These are phyloP conservation scores for Magnusiomyces tetraspermus DNA, from an alignment of 1,139 yeast genomes.

Conservation along the genomic window DNA sequence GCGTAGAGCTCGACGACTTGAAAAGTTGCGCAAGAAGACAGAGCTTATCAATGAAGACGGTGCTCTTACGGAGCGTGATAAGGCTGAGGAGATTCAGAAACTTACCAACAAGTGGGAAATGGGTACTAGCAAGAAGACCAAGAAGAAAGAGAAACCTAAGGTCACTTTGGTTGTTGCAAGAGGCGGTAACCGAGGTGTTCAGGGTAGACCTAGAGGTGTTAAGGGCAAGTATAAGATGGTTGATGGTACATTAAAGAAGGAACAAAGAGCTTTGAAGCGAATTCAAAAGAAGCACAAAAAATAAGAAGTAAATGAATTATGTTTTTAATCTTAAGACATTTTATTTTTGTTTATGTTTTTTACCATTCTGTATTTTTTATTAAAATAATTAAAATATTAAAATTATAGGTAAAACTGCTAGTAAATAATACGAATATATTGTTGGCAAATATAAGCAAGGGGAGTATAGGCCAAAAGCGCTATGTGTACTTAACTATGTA, in stretches of 20 bases:
- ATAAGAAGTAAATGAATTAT: constrained; percentile 1
- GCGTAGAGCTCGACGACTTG: constrained; percentile 84
- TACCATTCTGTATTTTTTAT: not conserved
- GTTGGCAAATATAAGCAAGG: too few relatives aligned
- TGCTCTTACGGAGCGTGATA: constrained; percentile 81
- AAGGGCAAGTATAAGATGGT: constrained; percentile 99
- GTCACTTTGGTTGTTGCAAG: constrained; percentile 85
- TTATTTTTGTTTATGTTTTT: not conserved
- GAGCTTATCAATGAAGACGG: constrained; percentile 84
- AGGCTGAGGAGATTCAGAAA: constrained; percentile 84
- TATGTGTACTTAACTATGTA: too few relatives aligned
- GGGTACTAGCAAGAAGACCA: constrained; percentile 36
- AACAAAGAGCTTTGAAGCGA: constrained; percentile 84
- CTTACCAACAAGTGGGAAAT: constrained; percentile 69
- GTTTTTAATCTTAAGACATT: not conserved
- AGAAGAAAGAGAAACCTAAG: constrained; percentile 67
- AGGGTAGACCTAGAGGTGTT: constrained; percentile 95
- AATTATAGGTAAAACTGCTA: too few relatives aligned
- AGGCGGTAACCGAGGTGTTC: constrained; percentile 73
- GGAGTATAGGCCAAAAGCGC: too few relatives aligned
- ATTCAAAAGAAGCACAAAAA: constrained; percentile 69
- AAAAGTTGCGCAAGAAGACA: constrained; percentile 86
- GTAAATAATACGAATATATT: too few relatives aligned
- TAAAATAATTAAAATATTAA: too few relatives aligned
- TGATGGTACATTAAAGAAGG: constrained; percentile 96